Evolutionary conservation across 768 basidiomycete genomes (phyloP).

Genomic region (Podaxis sp.): DNA sequence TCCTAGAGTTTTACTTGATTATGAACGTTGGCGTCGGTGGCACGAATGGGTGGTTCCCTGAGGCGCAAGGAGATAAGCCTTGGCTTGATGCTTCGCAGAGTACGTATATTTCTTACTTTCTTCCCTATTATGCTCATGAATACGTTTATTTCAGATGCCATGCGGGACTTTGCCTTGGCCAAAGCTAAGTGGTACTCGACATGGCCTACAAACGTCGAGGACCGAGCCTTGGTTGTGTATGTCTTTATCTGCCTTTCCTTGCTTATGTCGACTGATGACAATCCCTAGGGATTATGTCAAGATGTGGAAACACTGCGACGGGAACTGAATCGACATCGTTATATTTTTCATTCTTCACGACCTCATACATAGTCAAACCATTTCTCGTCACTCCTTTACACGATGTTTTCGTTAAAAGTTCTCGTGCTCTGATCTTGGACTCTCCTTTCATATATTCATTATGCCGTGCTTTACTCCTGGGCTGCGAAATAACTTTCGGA

Average conservation of each 20-base stretch:
- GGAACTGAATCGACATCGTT: background rate
- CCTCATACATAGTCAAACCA: background rate
- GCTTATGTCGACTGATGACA: background rate
- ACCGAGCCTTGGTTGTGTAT: slow-evolving; percentile 71
- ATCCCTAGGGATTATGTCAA: slow-evolving; percentile 49
- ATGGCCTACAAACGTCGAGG: slow-evolving; percentile 65
- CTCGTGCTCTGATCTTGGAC: slow-evolving; percentile 11
- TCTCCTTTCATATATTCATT: background rate
- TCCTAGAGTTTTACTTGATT: slow-evolving; percentile 76
- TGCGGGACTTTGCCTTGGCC: slow-evolving; percentile 60
- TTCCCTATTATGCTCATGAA: background rate
- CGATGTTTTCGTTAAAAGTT: background rate
- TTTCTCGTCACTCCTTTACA: slow-evolving; percentile 1
- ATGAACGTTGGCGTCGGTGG: slow-evolving; percentile 80
- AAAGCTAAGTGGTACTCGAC: slow-evolving; percentile 68
- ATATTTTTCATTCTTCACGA: background rate
- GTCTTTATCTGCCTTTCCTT: slow-evolving; percentile 23
- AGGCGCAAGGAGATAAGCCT: slow-evolving; percentile 76
- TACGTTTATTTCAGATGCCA: slow-evolving; percentile 43
- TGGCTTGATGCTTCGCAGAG: slow-evolving; percentile 66
- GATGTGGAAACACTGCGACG: slow-evolving; percentile 56
- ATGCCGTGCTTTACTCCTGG: background rate
- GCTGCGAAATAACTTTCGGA: background rate
- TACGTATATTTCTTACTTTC: slow-evolving; percentile 27
- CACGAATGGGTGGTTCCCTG: slow-evolving; percentile 90